Evolutionary conservation across 2,329 filamentous ascomycete species (phyloP), one percentile per base, ranked within the genome.

Genomic region (Rhexocercosporidium sp.): DNA sequence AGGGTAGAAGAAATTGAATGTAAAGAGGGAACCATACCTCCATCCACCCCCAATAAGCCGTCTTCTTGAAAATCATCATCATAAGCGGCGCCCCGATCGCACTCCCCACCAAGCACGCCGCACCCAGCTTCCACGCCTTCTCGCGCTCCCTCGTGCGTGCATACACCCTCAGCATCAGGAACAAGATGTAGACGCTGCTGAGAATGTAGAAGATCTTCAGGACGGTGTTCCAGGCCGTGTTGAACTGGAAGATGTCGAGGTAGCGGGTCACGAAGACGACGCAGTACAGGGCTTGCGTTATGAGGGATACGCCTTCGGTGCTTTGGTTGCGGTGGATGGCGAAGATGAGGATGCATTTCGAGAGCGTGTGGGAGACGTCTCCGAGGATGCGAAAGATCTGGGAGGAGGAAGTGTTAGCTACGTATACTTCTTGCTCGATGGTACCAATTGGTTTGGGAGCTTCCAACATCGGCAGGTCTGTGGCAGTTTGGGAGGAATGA

Each of bases 161-260:
- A 78, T 89, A 97, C 25, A 94, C 83, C 80, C 90, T 91, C 79
- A 93, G 91, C 94, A 98, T 97, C 70, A 97, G 80, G 65, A 86
- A 90, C 69, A 97, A 87, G 74, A 94, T 96, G 79, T 97, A 97
- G 70, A 94, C 85, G 1, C 92, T 95, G 4, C 92, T 92, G 3
- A 87, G 76, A 68, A 97, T 91, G 81, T 97, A 98, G 81, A 96
- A 93, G 69, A 96, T 85, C 84, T 97, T 97, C 79, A 97, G 91
- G 67, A 91, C 83, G 72, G 90, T 86, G 80, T 96, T 95, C 88
- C 92, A 96, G 29, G 78, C 81, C 11, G 75, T 77, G 75, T 87
- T 84, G 46, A 64, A 69, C 8, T 71, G 75, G 77, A 96, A 93
- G 71, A 97, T 82, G 78, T 97, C 92, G 71, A 95, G 87, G 80